Evolutionary conservation across 805 yeast genomes (phyloP).

Genomic region (Danielia reshetovae): DNA sequence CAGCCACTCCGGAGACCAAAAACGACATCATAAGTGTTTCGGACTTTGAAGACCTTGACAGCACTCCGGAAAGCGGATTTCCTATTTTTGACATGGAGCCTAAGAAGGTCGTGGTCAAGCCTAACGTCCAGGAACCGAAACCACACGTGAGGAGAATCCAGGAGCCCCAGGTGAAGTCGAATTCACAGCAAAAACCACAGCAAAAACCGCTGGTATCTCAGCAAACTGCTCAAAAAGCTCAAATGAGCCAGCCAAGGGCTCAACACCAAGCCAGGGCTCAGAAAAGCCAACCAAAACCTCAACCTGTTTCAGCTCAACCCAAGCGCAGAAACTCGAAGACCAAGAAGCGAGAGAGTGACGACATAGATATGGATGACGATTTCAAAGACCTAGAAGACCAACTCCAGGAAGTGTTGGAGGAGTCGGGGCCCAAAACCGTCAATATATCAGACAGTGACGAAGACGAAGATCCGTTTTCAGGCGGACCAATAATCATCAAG

Average conservation of each 20-base stretch:
- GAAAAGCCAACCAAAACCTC: too few relatives aligned
- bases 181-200: conserved; percentile 1
- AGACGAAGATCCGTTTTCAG: conserved; percentile 22
- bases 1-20: conserved; percentile 8
- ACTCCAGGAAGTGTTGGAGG: conserved; percentile 37
- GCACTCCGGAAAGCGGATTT: conserved; percentile 12
- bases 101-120: conserved; percentile 6
- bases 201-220: conserved; percentile 1
- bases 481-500: conserved; percentile 23
- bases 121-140: conserved; percentile 1
- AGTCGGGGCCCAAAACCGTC: conserved; percentile 10
- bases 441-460: conserved; percentile 19
- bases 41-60: conserved; percentile 35
- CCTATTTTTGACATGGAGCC: conserved; percentile 10
- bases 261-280: not conserved
- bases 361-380: conserved; percentile 33
- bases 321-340: too few relatives aligned
- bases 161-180: too few relatives aligned
- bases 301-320: too few relatives aligned
- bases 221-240: too few relatives aligned
- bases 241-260: conserved; percentile 1
- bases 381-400: conserved; percentile 42
- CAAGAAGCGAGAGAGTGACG: too few relatives aligned
- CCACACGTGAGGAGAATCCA: too few relatives aligned
- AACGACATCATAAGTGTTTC: conserved; percentile 29